These are phyloP conservation scores for Penicillium polonicum DNA, from an alignment of 2,329 filamentous ascomycete genomes.

Conservation along the genomic window DNA sequence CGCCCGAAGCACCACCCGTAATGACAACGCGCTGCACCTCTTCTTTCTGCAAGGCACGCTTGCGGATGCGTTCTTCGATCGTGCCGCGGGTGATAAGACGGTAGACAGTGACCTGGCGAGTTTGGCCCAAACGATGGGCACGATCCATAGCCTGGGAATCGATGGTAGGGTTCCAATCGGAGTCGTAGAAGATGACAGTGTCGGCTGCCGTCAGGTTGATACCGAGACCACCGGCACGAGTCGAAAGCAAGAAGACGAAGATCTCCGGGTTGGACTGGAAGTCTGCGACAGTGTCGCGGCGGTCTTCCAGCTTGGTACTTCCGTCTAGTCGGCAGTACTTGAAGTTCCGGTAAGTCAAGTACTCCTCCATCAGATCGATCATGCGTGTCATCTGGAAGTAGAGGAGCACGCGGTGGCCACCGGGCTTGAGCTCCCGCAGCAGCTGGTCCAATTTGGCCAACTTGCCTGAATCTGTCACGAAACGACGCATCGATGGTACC, in stretches of 20 bases:
- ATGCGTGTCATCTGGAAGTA: constrained; percentile 99
- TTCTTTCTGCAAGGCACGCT: constrained; percentile 95
- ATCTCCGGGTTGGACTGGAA: constrained; percentile 95
- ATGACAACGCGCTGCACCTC: constrained; percentile 98
- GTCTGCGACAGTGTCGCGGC: constrained; percentile 91
- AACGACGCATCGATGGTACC: constrained; percentile 94
- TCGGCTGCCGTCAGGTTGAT: constrained; percentile 97
- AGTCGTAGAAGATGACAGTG: constrained; percentile 99
- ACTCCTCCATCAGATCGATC: constrained; percentile 99
- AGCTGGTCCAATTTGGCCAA: constrained; percentile 86
- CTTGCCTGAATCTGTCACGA: constrained; percentile 97
- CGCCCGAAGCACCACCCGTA: constrained; percentile 74
- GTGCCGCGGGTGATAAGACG: constrained; percentile 94
- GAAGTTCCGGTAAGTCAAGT: constrained; percentile 97
- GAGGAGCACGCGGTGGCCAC: constrained; percentile 85
- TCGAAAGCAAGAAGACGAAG: constrained; percentile 95
- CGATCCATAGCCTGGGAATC: constrained; percentile 99
- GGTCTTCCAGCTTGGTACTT: constrained; percentile 94
- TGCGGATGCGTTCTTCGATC: constrained; percentile 96
- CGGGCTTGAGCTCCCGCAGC: constrained; percentile 84
- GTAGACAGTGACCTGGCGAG: constrained; percentile 93
- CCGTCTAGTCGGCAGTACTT: constrained; percentile 96
- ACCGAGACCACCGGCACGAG: constrained; percentile 92
- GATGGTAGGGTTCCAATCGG: constrained; percentile 98
- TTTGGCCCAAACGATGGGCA: constrained; percentile 95